Evolutionary conservation across 139 green algal genomes (phyloP), one percentile per base, ranked within the genome.

Genomic region (Nannochloris sp.): DNA sequence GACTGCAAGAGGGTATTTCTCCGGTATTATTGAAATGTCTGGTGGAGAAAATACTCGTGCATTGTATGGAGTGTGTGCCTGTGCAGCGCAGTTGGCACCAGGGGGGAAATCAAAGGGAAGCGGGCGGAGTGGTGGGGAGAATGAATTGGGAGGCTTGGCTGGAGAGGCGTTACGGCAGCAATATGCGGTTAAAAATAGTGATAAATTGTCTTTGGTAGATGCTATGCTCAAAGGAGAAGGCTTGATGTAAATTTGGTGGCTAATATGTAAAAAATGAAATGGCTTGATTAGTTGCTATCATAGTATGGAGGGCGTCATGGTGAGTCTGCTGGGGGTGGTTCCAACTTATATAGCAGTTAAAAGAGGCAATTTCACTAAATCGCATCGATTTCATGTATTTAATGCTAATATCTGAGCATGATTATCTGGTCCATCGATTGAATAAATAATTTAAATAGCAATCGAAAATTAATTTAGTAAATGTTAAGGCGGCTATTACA

Each of bases 1-100:
- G 1, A 63, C 78, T 6, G 89, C 89, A 1, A 74, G 78, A 5
- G 58, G 67, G 0, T 88, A 95, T 76, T 96, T 92, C 75, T 67
- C 71, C 1, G 65, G 64, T 57, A 84, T 85, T 3, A 44, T 96
- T 15, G 71, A 90, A 67, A 65, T 88, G 42, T 81, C 68, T 3
- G 42, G 59, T 14, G 81, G 78, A 2, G 19, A 42, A 1, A 78
- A 71, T 46, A 4, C 63, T 29, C 69, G 71, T 1, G 83, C 81
- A 2, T 69, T 88, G 46, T 82, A 81, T 45, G 83, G 83, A 29
- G 47, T 83, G 7, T 77, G 67, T 14, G 60, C 63, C 1, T 70
- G 46, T 60, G n/a, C 61, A 9, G 70, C 74, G 3, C 62, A 81
- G 42, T 73, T 84, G 32, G 31, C 58, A 31, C 35, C 61, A 60